Conservation (phyloP, 208 protist genomes). For the Leishmania turanica region DNA sequence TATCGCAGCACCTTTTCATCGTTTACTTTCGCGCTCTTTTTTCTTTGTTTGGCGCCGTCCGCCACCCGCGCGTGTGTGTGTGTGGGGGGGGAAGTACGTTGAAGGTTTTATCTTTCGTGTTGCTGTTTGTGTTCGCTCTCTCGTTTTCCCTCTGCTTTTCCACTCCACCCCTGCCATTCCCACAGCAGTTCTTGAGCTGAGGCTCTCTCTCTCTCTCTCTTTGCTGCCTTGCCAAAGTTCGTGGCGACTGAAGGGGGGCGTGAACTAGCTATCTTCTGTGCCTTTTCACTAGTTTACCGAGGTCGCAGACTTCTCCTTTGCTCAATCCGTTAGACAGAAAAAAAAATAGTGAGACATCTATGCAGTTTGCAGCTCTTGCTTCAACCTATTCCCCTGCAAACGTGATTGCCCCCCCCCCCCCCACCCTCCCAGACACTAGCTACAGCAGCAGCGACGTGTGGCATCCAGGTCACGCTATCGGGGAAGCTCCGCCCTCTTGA, state of each 20-base stretch:
- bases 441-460: not conserved
- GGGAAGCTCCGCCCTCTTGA: not conserved
- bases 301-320: not conserved
- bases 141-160: not conserved
- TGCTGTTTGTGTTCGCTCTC: not conserved
- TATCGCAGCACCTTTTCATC: not conserved
- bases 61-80: too few species aligned
- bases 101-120: too few species aligned
- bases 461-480: not conserved
- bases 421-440: not conserved
- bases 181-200: not conserved
- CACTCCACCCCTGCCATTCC: not conserved
- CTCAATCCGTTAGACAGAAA: not conserved
- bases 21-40: not conserved
- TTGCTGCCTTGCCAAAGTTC: not conserved
- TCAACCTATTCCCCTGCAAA: not conserved
- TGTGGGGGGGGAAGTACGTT: too few species aligned
- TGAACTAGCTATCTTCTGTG: not conserved
- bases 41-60: not conserved
- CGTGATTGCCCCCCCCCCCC: not conserved
- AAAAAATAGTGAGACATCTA: not conserved
- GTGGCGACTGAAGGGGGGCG: not conserved
- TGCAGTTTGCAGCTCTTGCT: not conserved
- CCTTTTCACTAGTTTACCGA: not conserved
- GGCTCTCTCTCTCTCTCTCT: not conserved